Evolutionary conservation across 1,139 yeast genomes (phyloP).

Genomic region (Hansenula lynferdii): DNA sequence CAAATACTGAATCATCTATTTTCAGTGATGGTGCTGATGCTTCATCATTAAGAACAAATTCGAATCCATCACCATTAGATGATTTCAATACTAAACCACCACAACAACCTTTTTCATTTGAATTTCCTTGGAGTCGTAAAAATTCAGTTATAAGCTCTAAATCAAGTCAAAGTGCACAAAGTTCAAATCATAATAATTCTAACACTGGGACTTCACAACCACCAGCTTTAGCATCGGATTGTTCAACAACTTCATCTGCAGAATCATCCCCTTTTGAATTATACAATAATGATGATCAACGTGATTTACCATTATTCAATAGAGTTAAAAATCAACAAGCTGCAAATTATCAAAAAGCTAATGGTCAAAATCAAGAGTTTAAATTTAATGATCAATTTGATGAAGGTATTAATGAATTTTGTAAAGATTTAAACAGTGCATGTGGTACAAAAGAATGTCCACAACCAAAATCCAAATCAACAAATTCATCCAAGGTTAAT

Average conservation of each 20-base stretch:
- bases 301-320: conserved; percentile 17
- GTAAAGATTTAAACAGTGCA: conserved; percentile 69
- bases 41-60: conserved; percentile 14
- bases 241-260: conserved; percentile 16
- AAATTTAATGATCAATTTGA: conserved; percentile 39
- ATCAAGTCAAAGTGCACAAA: conserved; percentile 2
- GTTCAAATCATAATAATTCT: not conserved
- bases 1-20: not conserved
- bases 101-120: conserved; percentile 31
- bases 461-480: conserved; percentile 39
- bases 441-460: conserved; percentile 81
- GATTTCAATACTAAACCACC: conserved; percentile 10
- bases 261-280: conserved; percentile 22
- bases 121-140: conserved; percentile 35
- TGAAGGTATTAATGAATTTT: conserved; percentile 55
- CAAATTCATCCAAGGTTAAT: conserved; percentile 2
- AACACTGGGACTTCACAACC: conserved; percentile 9
- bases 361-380: conserved; percentile 18
- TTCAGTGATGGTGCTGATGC: not conserved
- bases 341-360: not conserved
- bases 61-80: conserved; percentile 5
- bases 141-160: conserved; percentile 7
- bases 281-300: conserved; percentile 16
- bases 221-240: conserved; percentile 21
- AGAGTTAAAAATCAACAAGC: conserved; percentile 8